These are phyloP conservation scores for Coemansia sp. DNA, from an alignment of 192 early-diverging fungal genomes.

Conservation along the genomic window DNA sequence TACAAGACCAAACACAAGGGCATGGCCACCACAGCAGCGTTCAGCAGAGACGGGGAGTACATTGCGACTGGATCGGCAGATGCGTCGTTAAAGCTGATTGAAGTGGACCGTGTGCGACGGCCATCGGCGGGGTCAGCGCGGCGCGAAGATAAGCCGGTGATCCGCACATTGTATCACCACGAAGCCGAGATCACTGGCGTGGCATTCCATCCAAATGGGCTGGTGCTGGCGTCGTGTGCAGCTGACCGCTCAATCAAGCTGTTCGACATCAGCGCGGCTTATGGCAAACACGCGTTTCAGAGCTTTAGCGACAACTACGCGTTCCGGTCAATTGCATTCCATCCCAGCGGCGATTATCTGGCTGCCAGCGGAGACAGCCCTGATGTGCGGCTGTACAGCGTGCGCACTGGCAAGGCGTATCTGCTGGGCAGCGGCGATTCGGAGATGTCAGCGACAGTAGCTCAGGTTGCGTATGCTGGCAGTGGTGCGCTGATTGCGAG, in stretches of 20 bases:
- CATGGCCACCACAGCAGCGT: conserved; percentile 63
- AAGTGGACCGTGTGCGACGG: conserved; percentile 71
- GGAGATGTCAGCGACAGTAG: conserved; percentile 42
- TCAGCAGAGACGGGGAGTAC: conserved; percentile 70
- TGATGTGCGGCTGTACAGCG: conserved; percentile 81
- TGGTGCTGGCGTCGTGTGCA: conserved; percentile 83
- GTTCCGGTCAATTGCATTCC: conserved; percentile 82
- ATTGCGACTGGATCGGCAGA: conserved; percentile 89
- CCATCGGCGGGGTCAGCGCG: conserved; percentile 62
- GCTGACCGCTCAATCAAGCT: conserved; percentile 85
- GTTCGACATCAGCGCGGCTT: conserved; percentile 82
- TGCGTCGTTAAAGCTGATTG: conserved; percentile 86
- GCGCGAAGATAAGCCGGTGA: conserved; percentile 77
- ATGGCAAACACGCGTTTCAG: conserved; percentile 79
- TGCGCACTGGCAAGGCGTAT: conserved; percentile 82
- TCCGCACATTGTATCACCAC: conserved; percentile 90
- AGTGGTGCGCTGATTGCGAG: conserved; percentile 74
- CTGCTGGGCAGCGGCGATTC: conserved; percentile 53
- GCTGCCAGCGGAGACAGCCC: conserved; percentile 75
- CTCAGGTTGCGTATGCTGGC: conserved; percentile 71
- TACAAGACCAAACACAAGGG: conserved; percentile 81
- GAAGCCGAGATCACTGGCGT: conserved; percentile 76
- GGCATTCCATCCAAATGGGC: conserved; percentile 89
- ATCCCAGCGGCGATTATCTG: conserved; percentile 90
- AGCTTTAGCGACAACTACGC: conserved; percentile 81